A percentile compares a stretch with the other conserved stretches of the same genome.
phyloP scores from a whole-genome alignment of 1,284 basidiomycete species.

The Sporisorium sorghi region DNA sequence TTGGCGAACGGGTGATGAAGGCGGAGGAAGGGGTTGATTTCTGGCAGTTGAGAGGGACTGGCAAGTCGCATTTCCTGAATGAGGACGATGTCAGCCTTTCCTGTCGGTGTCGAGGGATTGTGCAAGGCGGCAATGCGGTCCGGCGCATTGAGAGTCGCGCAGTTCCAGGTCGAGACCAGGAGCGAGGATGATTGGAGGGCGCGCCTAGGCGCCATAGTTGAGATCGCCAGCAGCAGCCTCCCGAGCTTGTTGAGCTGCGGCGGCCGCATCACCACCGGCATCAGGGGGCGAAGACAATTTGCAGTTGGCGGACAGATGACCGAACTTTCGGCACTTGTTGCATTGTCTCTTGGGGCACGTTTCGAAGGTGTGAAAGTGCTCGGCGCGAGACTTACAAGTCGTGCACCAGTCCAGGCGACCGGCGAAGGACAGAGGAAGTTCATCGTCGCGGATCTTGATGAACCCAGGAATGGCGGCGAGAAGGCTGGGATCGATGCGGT shows the following conservation, averaged over 20 bases:
- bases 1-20: too few species aligned
- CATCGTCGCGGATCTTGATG: neutral
- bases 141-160: too few species aligned
- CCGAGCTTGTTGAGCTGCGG: neutral
- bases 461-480: neutral
- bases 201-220: neutral
- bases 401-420: conserved; percentile 1
- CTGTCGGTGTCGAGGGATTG: too few species aligned
- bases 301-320: neutral
- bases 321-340: neutral
- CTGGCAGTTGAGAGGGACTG: too few species aligned
- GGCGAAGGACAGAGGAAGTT: neutral
- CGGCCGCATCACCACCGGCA: neutral
- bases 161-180: neutral
- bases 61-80: too few species aligned
- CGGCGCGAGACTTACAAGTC: neutral
- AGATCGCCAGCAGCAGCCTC: neutral
- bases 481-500: neutral
- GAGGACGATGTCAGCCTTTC: too few species aligned
- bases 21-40: too few species aligned
- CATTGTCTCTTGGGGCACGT: neutral
- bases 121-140: too few species aligned
- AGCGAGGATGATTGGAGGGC: neutral
- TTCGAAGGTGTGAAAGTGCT: neutral
- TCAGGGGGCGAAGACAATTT: neutral